Percentiles rank a stretch among this genome's conserved stretches.
Evolutionary conservation across 805 yeast species (phyloP).

Genomic region (Metschnikowia picachoensis): DNA sequence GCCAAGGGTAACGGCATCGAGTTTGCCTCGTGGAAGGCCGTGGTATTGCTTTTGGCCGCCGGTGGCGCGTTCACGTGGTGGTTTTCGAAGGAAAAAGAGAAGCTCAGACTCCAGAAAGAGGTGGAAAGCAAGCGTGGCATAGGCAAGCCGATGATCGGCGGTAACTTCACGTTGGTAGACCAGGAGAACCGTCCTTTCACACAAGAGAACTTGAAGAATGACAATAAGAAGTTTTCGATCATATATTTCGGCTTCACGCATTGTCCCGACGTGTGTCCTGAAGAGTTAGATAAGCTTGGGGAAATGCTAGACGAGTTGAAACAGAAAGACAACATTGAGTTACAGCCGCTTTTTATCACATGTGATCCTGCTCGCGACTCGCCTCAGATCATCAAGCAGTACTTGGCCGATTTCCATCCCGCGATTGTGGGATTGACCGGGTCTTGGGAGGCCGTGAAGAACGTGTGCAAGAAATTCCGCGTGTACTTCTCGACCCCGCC

Average conservation of each 20-base stretch:
- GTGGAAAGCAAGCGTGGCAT: constrained; percentile 83
- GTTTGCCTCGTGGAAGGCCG: constrained; percentile 83
- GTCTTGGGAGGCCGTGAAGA: constrained; percentile 76
- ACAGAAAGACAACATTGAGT: constrained; percentile 45
- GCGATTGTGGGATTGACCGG: constrained; percentile 90
- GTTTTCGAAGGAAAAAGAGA: constrained; percentile 73
- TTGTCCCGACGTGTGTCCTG: constrained; percentile 99
- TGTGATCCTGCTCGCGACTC: constrained; percentile 96
- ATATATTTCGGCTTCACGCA: constrained; percentile 96
- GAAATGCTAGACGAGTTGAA: constrained; percentile 62
- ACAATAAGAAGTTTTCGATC: constrained; percentile 60
- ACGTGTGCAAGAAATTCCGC: constrained; percentile 81
- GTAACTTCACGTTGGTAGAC: constrained; percentile 75
- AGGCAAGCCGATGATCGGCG: constrained; percentile 93
- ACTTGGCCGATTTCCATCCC: constrained; percentile 86
- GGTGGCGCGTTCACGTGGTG: constrained; percentile 72
- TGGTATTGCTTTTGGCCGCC: constrained; percentile 56
- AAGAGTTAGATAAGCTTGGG: constrained; percentile 90
- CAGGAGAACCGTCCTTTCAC: constrained; percentile 71
- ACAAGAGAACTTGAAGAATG: constrained; percentile 66
- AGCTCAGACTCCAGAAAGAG: constrained; percentile 67
- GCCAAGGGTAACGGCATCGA: constrained; percentile 50
- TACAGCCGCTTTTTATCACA: constrained; percentile 89
- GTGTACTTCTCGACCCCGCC: constrained; percentile 98
- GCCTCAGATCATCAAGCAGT: constrained; percentile 79